Evolutionary conservation across 1,284 basidiomycete species (phyloP), one percentile per base, ranked within the genome.

Genomic region (Cryptococcus floricola): DNA sequence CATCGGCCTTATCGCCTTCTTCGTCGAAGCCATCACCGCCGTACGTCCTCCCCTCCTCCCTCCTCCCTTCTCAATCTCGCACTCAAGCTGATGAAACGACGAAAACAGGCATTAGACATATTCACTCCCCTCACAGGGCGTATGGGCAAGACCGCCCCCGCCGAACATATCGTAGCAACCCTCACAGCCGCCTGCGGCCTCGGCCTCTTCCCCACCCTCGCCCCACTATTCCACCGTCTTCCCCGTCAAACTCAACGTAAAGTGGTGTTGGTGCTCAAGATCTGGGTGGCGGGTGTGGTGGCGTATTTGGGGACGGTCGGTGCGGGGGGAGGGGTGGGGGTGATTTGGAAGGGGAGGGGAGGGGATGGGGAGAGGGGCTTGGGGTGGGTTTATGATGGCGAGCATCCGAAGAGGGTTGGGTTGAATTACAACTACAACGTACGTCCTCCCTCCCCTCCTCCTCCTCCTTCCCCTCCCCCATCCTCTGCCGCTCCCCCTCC

Each of bases 401-500:
- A 84, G 79, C 94, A 97, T 72, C 95, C 94, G 59, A 92, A 93
- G 76, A 80, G 95, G 51, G 63, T 96, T 44, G 93, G 89, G 65
- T 82, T 94, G 23, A 79, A 97, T 55, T 88, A 93, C 71, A 82
- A 86, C 64, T 91, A 95, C 76, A 94, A 98, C 73, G 89, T 91
- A 65, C 65, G 85, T 77, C 6, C 23, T 54, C 56, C 14, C 23
- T 39, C 19, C 28, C 10, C 9, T 53, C 28, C 5, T 5, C 41
- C 19, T 31, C 23, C 23, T 23, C 18, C 31, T 51, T 12, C 39
- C 23, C 14, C 16, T 56, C 27, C 12, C 19, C 31, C 37, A 39
- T 25, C 23, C 23, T 3, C 23, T 23, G 23, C 23, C 23, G 2
- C 23, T 23, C 2, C 23, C 23, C 2, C 23, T 23, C 23, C 3